Percentiles rank a stretch among this genome's conserved stretches.
phyloP scores from a whole-genome alignment of 2,329 filamentous ascomycete species.

The Venturia nashicola region DNA sequence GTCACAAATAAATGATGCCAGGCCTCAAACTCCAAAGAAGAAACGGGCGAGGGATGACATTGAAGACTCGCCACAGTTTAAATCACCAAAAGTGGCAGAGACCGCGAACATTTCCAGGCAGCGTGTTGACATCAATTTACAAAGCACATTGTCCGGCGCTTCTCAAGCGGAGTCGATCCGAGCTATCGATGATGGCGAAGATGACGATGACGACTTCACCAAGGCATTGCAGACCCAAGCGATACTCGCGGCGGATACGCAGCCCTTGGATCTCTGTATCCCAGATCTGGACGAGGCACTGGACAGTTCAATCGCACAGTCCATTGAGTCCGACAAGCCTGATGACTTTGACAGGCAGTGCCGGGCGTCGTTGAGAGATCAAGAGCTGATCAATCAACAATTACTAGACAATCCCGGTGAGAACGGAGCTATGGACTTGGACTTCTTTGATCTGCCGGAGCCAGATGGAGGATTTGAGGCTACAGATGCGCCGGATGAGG shows the following conservation, averaged over 20 bases:
- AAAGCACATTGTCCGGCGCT: not conserved
- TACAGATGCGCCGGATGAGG: not conserved
- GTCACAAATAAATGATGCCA: not conserved
- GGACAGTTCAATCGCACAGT: not conserved
- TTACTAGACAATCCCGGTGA: not conserved
- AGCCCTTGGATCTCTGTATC: not conserved
- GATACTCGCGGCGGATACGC: constrained; percentile 1
- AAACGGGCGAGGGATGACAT: not conserved
- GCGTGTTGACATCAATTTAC: not conserved
- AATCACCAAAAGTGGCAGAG: not conserved
- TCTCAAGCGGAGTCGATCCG: not conserved
- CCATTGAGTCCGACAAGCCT: not conserved
- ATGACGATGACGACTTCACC: not conserved
- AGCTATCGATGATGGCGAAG: not conserved
- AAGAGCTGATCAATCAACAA: constrained; percentile 5
- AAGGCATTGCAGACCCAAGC: constrained; percentile 1
- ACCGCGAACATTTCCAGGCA: not conserved
- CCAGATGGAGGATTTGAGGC: not conserved
- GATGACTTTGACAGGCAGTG: not conserved
- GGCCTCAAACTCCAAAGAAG: not conserved
- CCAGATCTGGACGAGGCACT: constrained; percentile 1
- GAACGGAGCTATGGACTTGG: not conserved
- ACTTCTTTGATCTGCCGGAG: not conserved
- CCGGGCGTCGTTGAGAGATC: not conserved
- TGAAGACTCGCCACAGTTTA: not conserved